Evolutionary conservation across 1,284 basidiomycete genomes (phyloP), one percentile per base, ranked within the genome.

Genomic region (Fomitiporia mediterranea): DNA sequence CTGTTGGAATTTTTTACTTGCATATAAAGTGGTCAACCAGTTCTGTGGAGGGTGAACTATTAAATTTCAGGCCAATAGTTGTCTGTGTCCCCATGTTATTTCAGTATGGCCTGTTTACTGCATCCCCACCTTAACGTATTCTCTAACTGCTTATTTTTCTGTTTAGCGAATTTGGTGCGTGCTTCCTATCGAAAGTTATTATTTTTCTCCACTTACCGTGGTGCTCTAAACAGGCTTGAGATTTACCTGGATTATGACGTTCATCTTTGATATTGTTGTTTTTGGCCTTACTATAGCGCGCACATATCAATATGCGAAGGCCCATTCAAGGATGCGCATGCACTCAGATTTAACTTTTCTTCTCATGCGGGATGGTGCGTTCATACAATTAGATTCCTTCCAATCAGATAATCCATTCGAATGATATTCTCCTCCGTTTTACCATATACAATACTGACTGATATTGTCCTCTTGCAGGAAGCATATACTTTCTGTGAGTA

Each of bases 281-380:
- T 59, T 59, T 38, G 11, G 23, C 30, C 32, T 59, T 7, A 59
- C 57, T 4, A 51, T 59, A 23, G 40, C 38, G 23, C 47, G 53
- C 7, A 55, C 57, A 15, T 51, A 52, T 25, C 19, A 28, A 15
- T 51, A 43, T 46, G 39, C 51, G 35, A 59, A 47, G 21, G 48
- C 49, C 7, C 57, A 58, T 9, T 30, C 52, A 11, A 39, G 39
- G 17, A 17, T 43, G 32, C 46, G 51, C 8, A 25, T 55, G n/a
- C 42, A 51, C 6, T 49, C 52, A 4, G 27, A 30, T 46, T 40
- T 59, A 43, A 49, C 42, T n/a, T 40, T 43, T 27, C 57, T 59
- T 28, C 34, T 59, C 13, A 44, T 56, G 53, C 46, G 57, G 32
- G 57, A 59, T 50, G 57, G 57, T 59, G 44, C 15, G 57, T 34